phyloP scores from a whole-genome alignment of 2,329 filamentous ascomycete species.

The Xylaria sp. region DNA sequence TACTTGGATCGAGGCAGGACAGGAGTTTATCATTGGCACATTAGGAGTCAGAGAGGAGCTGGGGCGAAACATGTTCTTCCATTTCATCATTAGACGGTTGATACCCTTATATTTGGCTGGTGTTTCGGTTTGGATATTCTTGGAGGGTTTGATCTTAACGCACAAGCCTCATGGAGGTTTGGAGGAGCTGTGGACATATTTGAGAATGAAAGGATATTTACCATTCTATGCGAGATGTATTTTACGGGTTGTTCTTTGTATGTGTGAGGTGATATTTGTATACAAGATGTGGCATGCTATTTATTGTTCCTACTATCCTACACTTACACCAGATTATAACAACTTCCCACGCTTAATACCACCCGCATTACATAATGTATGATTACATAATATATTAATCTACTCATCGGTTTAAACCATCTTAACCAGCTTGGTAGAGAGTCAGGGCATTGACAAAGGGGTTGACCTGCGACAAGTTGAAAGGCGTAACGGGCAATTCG shows the following conservation, averaged over 20 bases:
- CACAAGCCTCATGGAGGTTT: background rate
- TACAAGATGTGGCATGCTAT: background rate
- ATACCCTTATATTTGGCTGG: constrained; percentile 11
- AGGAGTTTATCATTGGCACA: background rate
- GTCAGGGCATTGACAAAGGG: constrained; percentile 80
- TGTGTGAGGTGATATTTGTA: background rate
- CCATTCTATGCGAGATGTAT: background rate
- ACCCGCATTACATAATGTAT: background rate
- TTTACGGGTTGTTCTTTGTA: background rate
- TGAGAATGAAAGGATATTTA: background rate
- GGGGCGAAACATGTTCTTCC: background rate
- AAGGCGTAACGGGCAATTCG: constrained; percentile 76
- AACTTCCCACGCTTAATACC: background rate
- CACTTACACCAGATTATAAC: background rate
- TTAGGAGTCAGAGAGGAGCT: background rate
- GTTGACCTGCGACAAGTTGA: constrained; percentile 79
- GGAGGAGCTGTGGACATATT: background rate
- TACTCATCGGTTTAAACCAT: background rate
- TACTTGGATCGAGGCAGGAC: background rate
- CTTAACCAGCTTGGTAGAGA: constrained; percentile 81
- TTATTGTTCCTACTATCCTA: background rate
- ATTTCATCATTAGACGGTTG: constrained; percentile 15
- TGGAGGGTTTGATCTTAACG: background rate
- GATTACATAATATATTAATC: background rate
- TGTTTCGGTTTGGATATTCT: constrained; percentile 1